Base-by-base conservation (phyloP, 2,329 filamentous ascomycete genomes). In the Neonectria hederae region DNA sequence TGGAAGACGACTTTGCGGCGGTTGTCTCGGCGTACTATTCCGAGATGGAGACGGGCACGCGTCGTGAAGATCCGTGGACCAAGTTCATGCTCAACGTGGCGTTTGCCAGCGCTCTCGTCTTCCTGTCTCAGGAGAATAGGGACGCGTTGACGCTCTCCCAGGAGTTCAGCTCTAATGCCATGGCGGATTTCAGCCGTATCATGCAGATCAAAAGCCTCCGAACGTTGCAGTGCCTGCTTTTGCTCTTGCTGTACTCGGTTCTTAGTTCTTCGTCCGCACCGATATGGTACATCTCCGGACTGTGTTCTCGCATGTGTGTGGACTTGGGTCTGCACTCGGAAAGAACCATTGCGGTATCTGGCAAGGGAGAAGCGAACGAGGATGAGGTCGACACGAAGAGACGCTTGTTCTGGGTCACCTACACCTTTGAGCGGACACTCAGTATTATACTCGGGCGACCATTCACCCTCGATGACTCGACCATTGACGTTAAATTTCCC, bases 361-460 rank as follows among this genome's bases (percentile, higher is more conserved):
- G 14, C 9, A 48, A 24, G 53, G 57, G 48, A 5, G 38, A 56
- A 24, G 22, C 46, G 28, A 65, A 54, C 10, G 54, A 54, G 19
- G 54, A 42, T 5, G 65, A 57, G 22, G 51, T 46, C 19, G 63
- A 67, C 22, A 54, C 59, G 6, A 72, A 72, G 56, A 54, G 70
- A n/a, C 63, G 71, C 0, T 59, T 73, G 1, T 73, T 73, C 40
- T 73, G 71, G 71, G 69, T 71, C n/a, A 71, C 69, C 3, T 73
- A 72, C 40, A 63, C 59, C 2, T 71, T 72, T 54, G 71, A 73
- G 40, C 66, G 70, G 21, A 69, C 67, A 0, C 61, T 72, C 8
- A 65, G 67, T n/a, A 72, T 62, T 6, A 72, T 73, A 24, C 62
- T 72, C 3, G 71, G 71, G 6, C 65, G 71, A 7, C 71, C 71